Conservation (phyloP, 345 rosid species). For the Hevea brasiliensis region DNA sequence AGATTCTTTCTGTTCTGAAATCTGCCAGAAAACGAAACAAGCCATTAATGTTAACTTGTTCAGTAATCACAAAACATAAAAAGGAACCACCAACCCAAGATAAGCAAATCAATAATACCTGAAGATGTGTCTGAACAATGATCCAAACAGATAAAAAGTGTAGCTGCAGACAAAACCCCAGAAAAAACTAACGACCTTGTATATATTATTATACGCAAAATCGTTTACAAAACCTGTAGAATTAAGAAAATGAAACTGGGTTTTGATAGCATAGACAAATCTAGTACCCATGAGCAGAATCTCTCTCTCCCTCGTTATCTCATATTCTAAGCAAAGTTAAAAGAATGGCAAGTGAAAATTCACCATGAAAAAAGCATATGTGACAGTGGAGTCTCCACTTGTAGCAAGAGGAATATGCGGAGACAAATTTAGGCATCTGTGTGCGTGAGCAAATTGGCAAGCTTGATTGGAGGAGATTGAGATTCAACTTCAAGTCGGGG, state of each 20-base stretch:
- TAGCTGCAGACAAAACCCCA: conserved; percentile 52
- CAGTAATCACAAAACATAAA: background rate
- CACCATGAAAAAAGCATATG: background rate
- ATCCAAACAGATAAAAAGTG: conserved; percentile 37
- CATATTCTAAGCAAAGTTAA: conserved; percentile 29
- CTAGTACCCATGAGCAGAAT: conserved; percentile 41
- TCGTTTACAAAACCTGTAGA: conserved; percentile 22
- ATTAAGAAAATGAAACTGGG: conserved; percentile 37
- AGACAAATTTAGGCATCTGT: conserved; percentile 24
- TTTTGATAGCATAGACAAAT: conserved; percentile 24
- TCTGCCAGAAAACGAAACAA: conserved; percentile 21
- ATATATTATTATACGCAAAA: conserved; percentile 41
- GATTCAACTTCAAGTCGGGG: conserved; percentile 1
- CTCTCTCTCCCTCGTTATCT: background rate
- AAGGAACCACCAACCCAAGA: background rate
- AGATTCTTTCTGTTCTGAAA: conserved; percentile 13
- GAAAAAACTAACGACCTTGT: conserved; percentile 32
- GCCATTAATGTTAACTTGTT: conserved; percentile 4
- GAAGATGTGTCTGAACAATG: conserved; percentile 31
- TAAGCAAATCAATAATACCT: conserved; percentile 36
- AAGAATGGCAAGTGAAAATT: background rate
- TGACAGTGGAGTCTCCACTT: conserved; percentile 41
- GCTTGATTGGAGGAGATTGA: conserved; percentile 16
- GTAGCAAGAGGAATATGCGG: conserved; percentile 39
- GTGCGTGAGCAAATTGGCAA: conserved; percentile 11